Evolutionary conservation across 2,329 filamentous ascomycete species (phyloP), one percentile per base, ranked within the genome.

Genomic region (Colletotrichum abscissum): DNA sequence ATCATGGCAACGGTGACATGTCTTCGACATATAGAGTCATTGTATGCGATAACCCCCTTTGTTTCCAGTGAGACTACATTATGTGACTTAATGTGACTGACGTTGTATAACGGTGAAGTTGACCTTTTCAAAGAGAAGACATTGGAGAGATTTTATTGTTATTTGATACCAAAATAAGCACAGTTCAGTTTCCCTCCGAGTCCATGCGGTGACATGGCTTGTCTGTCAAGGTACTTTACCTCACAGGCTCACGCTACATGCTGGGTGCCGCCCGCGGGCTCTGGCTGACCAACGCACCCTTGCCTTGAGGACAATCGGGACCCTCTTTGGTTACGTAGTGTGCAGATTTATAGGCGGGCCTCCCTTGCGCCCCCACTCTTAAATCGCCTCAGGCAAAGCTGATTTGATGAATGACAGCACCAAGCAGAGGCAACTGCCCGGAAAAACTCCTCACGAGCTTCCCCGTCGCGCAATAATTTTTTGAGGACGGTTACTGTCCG

Each of bases 391-490:
- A 73, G 62, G 71, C 71, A 38, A 56, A 73, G 59, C 54, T 73
- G 70, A 73, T 65, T 73, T 60, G 70, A 30, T 67, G 55, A 67
- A 67, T 62, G 54, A 67, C 63, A 49, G 63, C 56, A 60, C 30
- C 42, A 55, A 60, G 62, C 59, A 69, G 67, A 52, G 63, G 38
- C 60, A 60, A 42, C 14, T 28, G 69, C 49, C 58, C 69, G 72
- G 72, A 72, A 74, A 74, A 72, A 74, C 69, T 72, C 63, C 69
- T 72, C 63, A 64, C 58, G 59, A 74, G 63, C 63, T 67, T 63
- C 67, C 67, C 73, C 71, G 71, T 73, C 56, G 72, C 74, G 74
- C 74, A 74, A 75, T 54, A 75, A 73, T 75, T 75, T 75, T 75
- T 75, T 65, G 68, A 65, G 72, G 58, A 57, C 60, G 68, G 67